Evolutionary conservation across 2,329 filamentous ascomycete species (phyloP), one percentile per base, ranked within the genome.

Genomic region (Aspergillus tamarii): DNA sequence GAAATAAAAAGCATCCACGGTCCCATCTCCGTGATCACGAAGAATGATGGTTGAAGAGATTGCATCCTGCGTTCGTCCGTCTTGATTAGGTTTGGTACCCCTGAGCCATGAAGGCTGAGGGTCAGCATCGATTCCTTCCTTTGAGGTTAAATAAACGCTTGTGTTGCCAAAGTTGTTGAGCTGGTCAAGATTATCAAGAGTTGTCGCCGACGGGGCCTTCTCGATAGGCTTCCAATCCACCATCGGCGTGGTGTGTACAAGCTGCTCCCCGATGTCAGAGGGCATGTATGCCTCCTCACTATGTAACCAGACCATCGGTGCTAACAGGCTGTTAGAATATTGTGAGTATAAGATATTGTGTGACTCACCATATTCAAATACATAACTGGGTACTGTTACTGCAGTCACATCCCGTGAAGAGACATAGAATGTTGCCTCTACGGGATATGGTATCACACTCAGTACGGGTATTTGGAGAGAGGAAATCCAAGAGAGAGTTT

Each of bases 1-100:
- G 72, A 88, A 86, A 74, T 88, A 89, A 70, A 88, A 89, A 0
- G 82, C 87, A 76, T 89, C 86, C 2, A 88, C 75, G 4, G 77
- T 79, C 28, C 80, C 75, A 58, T 82, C 76, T 0, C 83, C 84
- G 64, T 88, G 86, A 67, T 88, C 82, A 61, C 83, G 84, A 5
- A 88, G 81, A 23, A 91, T 84, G 36, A 90, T 82, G 0, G 81
- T 80, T 43, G 81, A 81, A 5, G 82, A 83, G 4, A 81, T 80
- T 3, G 84, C 84, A 43, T 80, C 78, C 1, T 80, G 73, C 0
- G 84, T 88, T 61, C 83, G 81, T 8, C 86, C 85, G 7, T 76
- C 73, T 10, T 70, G 70, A 69, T 87, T 81, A 0, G 88, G 88
- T 8, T 76, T 78, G 0, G 85, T 82, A 23, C 88, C 89, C 34